Base-by-base conservation (phyloP, 768 basidiomycete genomes). In the Gautieria morchelliformis region DNA sequence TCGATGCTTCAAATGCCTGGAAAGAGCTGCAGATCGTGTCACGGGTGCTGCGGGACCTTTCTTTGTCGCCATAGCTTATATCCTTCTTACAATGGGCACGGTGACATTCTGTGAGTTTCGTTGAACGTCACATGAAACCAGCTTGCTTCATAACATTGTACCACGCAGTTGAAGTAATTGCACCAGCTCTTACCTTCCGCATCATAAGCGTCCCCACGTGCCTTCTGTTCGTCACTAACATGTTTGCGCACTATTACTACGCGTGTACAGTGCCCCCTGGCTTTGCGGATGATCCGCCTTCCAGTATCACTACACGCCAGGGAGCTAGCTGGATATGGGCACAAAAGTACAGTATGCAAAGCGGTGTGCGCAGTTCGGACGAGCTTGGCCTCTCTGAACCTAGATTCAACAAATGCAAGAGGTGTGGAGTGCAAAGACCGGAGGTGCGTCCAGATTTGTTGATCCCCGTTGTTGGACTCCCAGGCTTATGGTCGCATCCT, bases 41-140 rank as follows among this genome's bases (percentile, higher is more conserved):
- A 96, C 92, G 0, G 92, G 93, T 53, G 87, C 89, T 53, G 93
- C 90, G 32, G 95, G 95, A 0, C 95, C 93, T 0, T 81, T 87
- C 65, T 98, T 98, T 67, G 82, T 98, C 40, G 78, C 72, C 1
- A 73, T 95, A n/a, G 94, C 92, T 4, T 74, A 86, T 55, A 64
- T 83, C 7, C 76, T 98, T 27, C 83, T 93, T 15, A 70, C 75
- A 11, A 64, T 75, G 1, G 93, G 92, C 46, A 74, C 81, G 0
- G 60, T 91, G 50, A 84, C 80, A 61, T 98, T 95, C 68, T 91
- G 93, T 94, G 66, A 71, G 87, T 81, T 32, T 15, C 32, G 32
- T n/a, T 37, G 8, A 20, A 15, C 41, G 24, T 58, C 32, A 42
- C 27, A 24, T 6, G 22, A 9, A 10, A 12, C 39, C 22, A 17